Conservation (phyloP, 371 early-diverging fungal species). For the Rhizopus arrhizus region DNA sequence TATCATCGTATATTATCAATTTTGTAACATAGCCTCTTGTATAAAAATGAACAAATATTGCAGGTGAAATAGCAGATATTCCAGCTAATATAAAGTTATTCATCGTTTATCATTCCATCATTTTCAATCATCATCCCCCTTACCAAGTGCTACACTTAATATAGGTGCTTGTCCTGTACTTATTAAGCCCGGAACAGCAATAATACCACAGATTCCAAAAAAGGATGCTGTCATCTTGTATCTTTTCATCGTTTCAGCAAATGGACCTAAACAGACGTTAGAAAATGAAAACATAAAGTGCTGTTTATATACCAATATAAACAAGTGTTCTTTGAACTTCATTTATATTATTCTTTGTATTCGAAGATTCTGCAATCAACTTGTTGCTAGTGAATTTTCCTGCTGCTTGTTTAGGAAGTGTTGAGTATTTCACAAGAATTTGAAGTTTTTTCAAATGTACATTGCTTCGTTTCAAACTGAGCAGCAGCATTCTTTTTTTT, state of each 20-base stretch:
- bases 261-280: slow-evolving; percentile 34
- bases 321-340: slow-evolving; percentile 45
- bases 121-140: background rate
- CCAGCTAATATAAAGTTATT: slow-evolving; percentile 32
- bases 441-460: background rate
- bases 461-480: background rate
- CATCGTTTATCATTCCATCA: background rate
- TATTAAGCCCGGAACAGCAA: slow-evolving; percentile 47
- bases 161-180: slow-evolving; percentile 43
- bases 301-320: slow-evolving; percentile 39
- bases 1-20: slow-evolving; percentile 46
- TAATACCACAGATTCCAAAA: slow-evolving; percentile 48
- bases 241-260: slow-evolving; percentile 45
- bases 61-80: slow-evolving; percentile 42
- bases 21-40: slow-evolving; percentile 42
- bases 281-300: background rate
- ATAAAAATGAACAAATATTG: slow-evolving; percentile 46
- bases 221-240: slow-evolving; percentile 55
- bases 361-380: slow-evolving; percentile 15
- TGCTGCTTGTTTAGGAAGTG: slow-evolving; percentile 30
- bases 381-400: slow-evolving; percentile 32
- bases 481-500: background rate
- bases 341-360: slow-evolving; percentile 11
- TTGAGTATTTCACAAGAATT: slow-evolving; percentile 6
- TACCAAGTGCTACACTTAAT: slow-evolving; percentile 40